Conservation (phyloP, 176 grass and related monocot species). For the Oryza coarctata region DNA sequence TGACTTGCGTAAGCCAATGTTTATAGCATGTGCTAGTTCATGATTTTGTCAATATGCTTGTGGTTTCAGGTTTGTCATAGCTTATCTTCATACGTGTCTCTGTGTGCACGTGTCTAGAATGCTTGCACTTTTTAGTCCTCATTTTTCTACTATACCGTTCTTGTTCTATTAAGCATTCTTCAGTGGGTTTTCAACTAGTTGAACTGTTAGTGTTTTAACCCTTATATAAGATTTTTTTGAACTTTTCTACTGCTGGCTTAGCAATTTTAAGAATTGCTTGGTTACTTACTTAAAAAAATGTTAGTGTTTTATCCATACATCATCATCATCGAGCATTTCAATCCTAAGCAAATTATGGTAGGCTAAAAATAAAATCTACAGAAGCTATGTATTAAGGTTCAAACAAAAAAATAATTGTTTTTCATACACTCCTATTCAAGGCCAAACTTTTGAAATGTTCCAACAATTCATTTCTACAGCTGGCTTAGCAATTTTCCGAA, state of each 20-base stretch:
- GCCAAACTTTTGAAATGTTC: too few species aligned
- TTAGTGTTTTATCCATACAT: too few species aligned
- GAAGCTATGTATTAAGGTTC: too few species aligned
- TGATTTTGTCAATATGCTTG: slow-evolving; percentile 20
- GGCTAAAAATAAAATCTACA: too few species aligned
- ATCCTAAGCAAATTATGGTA: too few species aligned
- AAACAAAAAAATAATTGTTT: too few species aligned
- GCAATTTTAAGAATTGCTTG: slow-evolving; percentile 6
- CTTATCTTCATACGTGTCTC: slow-evolving; percentile 15
- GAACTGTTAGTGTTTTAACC: neutral
- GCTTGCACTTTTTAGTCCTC: slow-evolving; percentile 32
- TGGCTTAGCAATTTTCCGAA: neutral
- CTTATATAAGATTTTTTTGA: neutral
- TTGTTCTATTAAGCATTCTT: slow-evolving; percentile 18
- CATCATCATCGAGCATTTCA: too few species aligned
- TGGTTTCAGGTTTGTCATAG: slow-evolving; percentile 32
- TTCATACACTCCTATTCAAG: too few species aligned
- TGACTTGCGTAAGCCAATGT: slow-evolving; percentile 24
- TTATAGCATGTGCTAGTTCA: slow-evolving; percentile 39
- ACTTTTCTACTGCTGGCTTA: neutral
- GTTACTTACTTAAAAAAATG: neutral
- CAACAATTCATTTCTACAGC: neutral
- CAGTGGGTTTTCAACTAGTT: neutral
- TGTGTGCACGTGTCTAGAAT: slow-evolving; percentile 15
- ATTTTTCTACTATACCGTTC: slow-evolving; percentile 13